Base-by-base conservation (phyloP, 768 basidiomycete genomes). In the Tylopilus cervinicoccineus region DNA sequence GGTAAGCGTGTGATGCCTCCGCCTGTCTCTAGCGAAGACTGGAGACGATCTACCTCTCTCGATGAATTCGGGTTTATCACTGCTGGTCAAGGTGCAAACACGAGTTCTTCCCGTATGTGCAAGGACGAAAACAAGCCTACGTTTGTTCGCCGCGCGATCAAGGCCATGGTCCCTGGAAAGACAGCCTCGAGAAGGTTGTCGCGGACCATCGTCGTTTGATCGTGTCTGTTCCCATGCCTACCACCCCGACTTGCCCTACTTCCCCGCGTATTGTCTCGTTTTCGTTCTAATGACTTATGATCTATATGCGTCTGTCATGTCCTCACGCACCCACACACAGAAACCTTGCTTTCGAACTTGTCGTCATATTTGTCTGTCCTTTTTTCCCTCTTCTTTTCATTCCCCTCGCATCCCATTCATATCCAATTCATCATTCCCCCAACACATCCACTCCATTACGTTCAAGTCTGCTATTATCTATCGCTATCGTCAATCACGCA, bases 131-230 rank as follows among this genome's bases (percentile, higher is more conserved):
- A 66, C 48, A 67, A 51, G 23, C 72, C 77, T 42, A 73, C 79
- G 5, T 71, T 81, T 47, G 78, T 89, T 47, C 78, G 80, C 32
- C 82, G 83, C 39, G 88, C 88, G 12, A 74, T 90, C 65, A 88
- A 84, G 66, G 83, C 86, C 5, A 82, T 89, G 63, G 84, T 84
- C 49, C 81, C 85, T 38, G 77, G 77, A 31, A 86, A 79, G 69
- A 72, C 76, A 10, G 66, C 63, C 50, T 78, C 78, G 3, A 76
- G 73, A 55, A 73, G 77, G 51, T 40, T 76, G 57, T 79, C 81
- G 11, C 74, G 76, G 51, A 56, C 65, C 37, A 55, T 67, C 7
- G 38, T 53, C 14, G 54, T 56, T 32, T 67, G 51, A 65, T 45
- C 45, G 4, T 26, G 11, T n/a, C 46, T 20, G 12, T 22, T 24